phyloP scores from a whole-genome alignment of 192 early-diverging fungal species.

The Helicostylum pulchrum region DNA sequence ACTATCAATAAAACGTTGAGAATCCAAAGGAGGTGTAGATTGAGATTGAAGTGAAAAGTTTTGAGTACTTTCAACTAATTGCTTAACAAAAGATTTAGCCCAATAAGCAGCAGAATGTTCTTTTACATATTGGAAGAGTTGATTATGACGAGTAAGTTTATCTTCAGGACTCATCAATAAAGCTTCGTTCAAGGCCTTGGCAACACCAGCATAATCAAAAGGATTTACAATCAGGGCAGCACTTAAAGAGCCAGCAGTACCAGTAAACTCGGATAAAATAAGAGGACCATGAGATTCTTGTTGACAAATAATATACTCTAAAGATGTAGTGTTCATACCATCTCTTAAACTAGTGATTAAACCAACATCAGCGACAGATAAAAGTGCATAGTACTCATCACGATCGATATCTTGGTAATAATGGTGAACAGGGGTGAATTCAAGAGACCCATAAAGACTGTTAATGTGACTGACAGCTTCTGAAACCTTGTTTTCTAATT shows the following conservation, averaged over 20 bases:
- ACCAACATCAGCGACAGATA: slow-evolving; percentile 92
- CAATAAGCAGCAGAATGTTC: slow-evolving; percentile 83
- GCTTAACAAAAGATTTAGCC: slow-evolving; percentile 79
- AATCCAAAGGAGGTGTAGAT: slow-evolving; percentile 44
- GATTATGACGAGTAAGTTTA: slow-evolving; percentile 44
- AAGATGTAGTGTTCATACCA: slow-evolving; percentile 97
- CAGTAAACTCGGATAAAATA: slow-evolving; percentile 95
- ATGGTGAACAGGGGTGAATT: slow-evolving; percentile 93
- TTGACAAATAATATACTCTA: slow-evolving; percentile 94
- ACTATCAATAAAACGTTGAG: slow-evolving; percentile 30
- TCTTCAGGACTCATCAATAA: slow-evolving; percentile 64
- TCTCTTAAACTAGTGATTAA: slow-evolving; percentile 92
- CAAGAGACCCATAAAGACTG: slow-evolving; percentile 87
- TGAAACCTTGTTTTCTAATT: slow-evolving; percentile 79
- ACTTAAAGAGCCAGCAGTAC: slow-evolving; percentile 81
- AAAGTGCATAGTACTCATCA: slow-evolving; percentile 95
- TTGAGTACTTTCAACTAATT: slow-evolving; percentile 53
- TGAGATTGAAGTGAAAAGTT: slow-evolving; percentile 42
- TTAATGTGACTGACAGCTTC: slow-evolving; percentile 92
- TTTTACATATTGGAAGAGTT: slow-evolving; percentile 79
- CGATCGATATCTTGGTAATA: slow-evolving; percentile 90
- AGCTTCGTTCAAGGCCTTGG: slow-evolving; percentile 73
- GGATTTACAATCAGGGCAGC: slow-evolving; percentile 83
- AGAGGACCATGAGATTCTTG: slow-evolving; percentile 77
- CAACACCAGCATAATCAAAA: slow-evolving; percentile 83